Evolutionary conservation across 129 eudicot species (phyloP).

Genomic region (Saussurea involucrata): DNA sequence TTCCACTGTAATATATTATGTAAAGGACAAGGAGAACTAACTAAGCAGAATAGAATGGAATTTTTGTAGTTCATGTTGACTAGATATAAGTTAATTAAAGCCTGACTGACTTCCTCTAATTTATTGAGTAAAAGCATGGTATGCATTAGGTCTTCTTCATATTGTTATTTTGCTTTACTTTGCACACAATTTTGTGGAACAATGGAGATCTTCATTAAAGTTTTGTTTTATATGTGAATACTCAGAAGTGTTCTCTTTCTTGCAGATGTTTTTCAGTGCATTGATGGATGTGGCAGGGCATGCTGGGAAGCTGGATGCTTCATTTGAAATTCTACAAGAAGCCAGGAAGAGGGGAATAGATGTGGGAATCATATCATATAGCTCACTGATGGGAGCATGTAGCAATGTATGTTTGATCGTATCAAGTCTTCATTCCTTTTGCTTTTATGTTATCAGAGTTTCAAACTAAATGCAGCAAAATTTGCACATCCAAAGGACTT

Average conservation of each 20-base stretch:
- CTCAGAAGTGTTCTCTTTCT: constrained; percentile 8
- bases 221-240: background rate
- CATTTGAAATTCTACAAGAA: constrained; percentile 71
- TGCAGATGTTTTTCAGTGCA: constrained; percentile 92
- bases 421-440: background rate
- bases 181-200: background rate
- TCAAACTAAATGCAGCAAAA: background rate
- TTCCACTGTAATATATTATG: background rate
- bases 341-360: constrained; percentile 60
- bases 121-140: background rate
- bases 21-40: background rate
- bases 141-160: background rate
- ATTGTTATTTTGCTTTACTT: background rate
- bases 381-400: constrained; percentile 99
- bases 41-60: background rate
- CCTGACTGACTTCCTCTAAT: background rate
- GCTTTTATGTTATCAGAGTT: background rate
- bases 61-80: background rate
- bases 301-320: constrained; percentile 86
- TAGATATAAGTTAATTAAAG: background rate
- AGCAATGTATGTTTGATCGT: constrained; percentile 63
- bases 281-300: constrained; percentile 97
- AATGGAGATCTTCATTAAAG: background rate
- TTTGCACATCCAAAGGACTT: background rate
- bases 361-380: constrained; percentile 74